Evolutionary conservation across 1,284 basidiomycete species (phyloP).

Genomic region (Lignosus rhinocerotis): DNA sequence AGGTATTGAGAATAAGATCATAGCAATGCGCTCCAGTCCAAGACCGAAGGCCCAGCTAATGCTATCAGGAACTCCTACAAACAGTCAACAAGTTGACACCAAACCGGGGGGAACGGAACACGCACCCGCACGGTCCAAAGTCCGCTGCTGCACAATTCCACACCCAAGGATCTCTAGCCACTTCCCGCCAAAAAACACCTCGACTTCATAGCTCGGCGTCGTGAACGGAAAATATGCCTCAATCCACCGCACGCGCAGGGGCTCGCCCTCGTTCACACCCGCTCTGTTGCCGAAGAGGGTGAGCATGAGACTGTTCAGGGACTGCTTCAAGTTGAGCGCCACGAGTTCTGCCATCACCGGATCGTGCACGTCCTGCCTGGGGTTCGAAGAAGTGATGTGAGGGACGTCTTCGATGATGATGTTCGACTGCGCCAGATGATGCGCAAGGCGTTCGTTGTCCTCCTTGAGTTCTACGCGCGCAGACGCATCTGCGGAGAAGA

Average conservation of each 20-base stretch:
- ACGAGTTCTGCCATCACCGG: constrained; percentile 71
- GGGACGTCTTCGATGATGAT: constrained; percentile 89
- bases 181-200: constrained; percentile 94
- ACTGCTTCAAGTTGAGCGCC: constrained; percentile 86
- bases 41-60: constrained; percentile 99
- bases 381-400: constrained; percentile 74
- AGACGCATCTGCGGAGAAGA: constrained; percentile 60
- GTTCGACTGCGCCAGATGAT: constrained; percentile 64
- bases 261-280: constrained; percentile 52
- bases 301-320: constrained; percentile 87
- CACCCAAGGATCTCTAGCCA: constrained; percentile 98
- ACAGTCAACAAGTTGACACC: neutral
- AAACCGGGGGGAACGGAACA: constrained; percentile 21
- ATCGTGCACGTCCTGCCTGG: constrained; percentile 79
- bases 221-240: constrained; percentile 99
- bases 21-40: constrained; percentile 96
- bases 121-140: constrained; percentile 84
- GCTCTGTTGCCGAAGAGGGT: constrained; percentile 73
- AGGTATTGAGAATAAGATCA: constrained; percentile 96
- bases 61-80: constrained; percentile 74
- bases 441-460: constrained; percentile 65
- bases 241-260: constrained; percentile 93
- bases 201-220: constrained; percentile 95
- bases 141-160: constrained; percentile 90
- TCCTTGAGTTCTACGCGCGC: constrained; percentile 62